Percentiles rank a stretch among this genome's conserved stretches.
These are phyloP conservation scores for Flueggea neowawraea DNA, from an alignment of 441 rosid genomes.

Conservation along the genomic window DNA sequence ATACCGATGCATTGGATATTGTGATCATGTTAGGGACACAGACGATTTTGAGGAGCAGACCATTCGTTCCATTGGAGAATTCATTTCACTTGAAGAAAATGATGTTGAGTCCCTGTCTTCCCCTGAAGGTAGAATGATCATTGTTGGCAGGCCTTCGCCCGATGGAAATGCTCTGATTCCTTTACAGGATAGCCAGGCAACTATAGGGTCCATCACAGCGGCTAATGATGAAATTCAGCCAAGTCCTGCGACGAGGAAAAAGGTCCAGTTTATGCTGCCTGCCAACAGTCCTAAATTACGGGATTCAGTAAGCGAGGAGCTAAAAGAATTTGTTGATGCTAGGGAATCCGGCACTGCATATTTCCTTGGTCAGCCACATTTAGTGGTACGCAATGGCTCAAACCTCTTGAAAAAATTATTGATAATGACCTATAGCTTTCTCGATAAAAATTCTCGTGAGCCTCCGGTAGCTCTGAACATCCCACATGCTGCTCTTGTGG, in stretches of 20 bases:
- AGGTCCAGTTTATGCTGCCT: constrained; percentile 46
- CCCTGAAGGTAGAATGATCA: constrained; percentile 40
- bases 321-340: constrained; percentile 42
- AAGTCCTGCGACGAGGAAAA: constrained; percentile 27
- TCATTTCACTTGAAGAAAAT: constrained; percentile 47
- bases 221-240: constrained; percentile 1
- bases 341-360: constrained; percentile 67
- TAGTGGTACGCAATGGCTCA: constrained; percentile 29
- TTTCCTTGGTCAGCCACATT: constrained; percentile 54
- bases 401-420: constrained; percentile 42
- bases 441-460: constrained; percentile 47
- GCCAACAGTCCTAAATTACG: constrained; percentile 25
- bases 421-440: constrained; percentile 34
- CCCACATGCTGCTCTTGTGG: constrained; percentile 63
- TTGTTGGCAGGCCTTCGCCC: constrained; percentile 24
- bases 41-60: constrained; percentile 60
- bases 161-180: constrained; percentile 37
- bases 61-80: constrained; percentile 48
- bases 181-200: constrained; percentile 6
- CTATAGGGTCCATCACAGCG: not conserved
- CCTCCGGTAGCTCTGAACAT: constrained; percentile 50
- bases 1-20: constrained; percentile 65
- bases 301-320: constrained; percentile 32
- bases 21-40: constrained; percentile 42
- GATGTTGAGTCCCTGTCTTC: constrained; percentile 24